A percentile compares a stretch with the other conserved stretches of the same genome.
Conservation (phyloP, 768 basidiomycete genomes). For the Boletus coccyginus region DNA sequence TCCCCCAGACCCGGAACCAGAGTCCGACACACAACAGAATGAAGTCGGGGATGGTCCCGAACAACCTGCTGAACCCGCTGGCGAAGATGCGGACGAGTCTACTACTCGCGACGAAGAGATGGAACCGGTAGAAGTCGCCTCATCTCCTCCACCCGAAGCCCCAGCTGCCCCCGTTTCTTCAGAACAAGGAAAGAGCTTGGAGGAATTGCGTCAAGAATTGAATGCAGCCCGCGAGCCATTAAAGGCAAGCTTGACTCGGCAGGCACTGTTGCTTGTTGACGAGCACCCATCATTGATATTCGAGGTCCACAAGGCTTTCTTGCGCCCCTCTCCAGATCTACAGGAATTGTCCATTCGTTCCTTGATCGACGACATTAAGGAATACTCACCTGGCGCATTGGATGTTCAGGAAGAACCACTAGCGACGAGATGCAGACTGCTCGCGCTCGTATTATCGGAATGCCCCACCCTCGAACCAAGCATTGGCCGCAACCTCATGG, state of each 20-base stretch:
- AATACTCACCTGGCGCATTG: slow-evolving; percentile 61
- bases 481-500: slow-evolving; percentile 62
- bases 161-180: slow-evolving; percentile 10
- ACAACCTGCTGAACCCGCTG: slow-evolving; percentile 30
- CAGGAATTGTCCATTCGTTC: slow-evolving; percentile 65
- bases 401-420: slow-evolving; percentile 74
- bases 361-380: slow-evolving; percentile 75
- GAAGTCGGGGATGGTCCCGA: slow-evolving; percentile 15
- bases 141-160: slow-evolving; percentile 17
- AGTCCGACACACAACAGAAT: slow-evolving; percentile 19
- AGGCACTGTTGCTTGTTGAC: slow-evolving; percentile 78
- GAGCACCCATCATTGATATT: slow-evolving; percentile 86
- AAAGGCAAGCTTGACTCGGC: slow-evolving; percentile 59
- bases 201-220: slow-evolving; percentile 66
- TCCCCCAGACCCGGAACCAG: slow-evolving; percentile 57
- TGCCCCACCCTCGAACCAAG: slow-evolving; percentile 56
- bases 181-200: slow-evolving; percentile 42
- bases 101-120: slow-evolving; percentile 28
- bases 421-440: slow-evolving; percentile 78
- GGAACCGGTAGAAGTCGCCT: slow-evolving; percentile 20
- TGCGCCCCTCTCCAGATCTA: slow-evolving; percentile 56
- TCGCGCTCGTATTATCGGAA: slow-evolving; percentile 82
- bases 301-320: slow-evolving; percentile 81
- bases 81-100: slow-evolving; percentile 23
- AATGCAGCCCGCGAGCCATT: slow-evolving; percentile 64